Base-by-base conservation (phyloP, 495 filamentous ascomycete genomes). In the Penicillium tannophilum region DNA sequence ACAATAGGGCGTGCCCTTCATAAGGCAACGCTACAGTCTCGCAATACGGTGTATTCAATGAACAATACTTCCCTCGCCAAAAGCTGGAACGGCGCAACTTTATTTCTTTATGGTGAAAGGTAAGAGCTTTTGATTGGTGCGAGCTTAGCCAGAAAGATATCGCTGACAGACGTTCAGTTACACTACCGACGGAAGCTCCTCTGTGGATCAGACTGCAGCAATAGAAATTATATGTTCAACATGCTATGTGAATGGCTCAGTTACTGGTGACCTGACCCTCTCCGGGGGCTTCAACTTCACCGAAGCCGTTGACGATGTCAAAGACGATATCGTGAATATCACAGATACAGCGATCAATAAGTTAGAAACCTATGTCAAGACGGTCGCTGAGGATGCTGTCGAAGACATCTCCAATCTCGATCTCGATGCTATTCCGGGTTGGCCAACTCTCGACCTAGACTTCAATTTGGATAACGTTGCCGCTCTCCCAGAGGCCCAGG, bases 161-260 rank as follows among this genome's bases (percentile, higher is more conserved):
- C 10, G 8, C 19, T 47, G 10, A 24, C 3, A 28, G 11, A 1
- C 5, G 26, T 4, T 4, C 26, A 47, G 9, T 47, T 11, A n/a
- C 14, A 28, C 1, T 19, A 28, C 45, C 26, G 39, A 23, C 9
- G 52, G 17, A 35, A 51, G 6, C 10, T 2, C 44, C 5, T 33
- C 47, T 33, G 17, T 33, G 14, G 47, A 50, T 30, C 11, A 20
- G n/a, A 31, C n/a, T 17, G n/a, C n/a, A n/a, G 47, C 43, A 8
- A 58, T 58, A 10, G 49, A 19, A 12, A 76, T 84, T 45, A 71
- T 65, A 11, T 83, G 81, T 64, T 73, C 71, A 19, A 78, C 69
- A 39, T 84, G 81, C 59, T 85, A 84, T 57, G 63, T 82, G 58
- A 80, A 79, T 43, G 81, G 81, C 49, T 58, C 59, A 10, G 78